Evolutionary conservation across 2,329 filamentous ascomycete species (phyloP).

Genomic region (Sporothrix pseudoabietina): DNA sequence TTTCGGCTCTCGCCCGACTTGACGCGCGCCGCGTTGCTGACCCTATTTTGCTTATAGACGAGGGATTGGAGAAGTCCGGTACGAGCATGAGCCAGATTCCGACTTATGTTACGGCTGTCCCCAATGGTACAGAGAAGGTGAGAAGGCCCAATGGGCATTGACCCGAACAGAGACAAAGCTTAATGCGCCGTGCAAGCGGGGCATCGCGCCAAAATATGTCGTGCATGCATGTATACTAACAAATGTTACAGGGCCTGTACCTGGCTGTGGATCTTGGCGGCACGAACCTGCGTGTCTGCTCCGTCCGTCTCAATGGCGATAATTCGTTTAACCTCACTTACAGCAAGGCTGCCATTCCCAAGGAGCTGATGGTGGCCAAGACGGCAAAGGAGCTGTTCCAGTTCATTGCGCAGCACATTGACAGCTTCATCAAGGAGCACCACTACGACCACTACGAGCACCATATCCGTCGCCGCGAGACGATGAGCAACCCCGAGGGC

Average conservation of each 20-base stretch:
- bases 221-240: slow-evolving; percentile 22
- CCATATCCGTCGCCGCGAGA: slow-evolving; percentile 65
- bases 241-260: slow-evolving; percentile 72
- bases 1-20: neutral
- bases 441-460: slow-evolving; percentile 83
- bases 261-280: slow-evolving; percentile 97
- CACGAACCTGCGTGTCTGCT: slow-evolving; percentile 98
- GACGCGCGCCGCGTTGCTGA: neutral
- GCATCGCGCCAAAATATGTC: slow-evolving; percentile 9
- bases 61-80: slow-evolving; percentile 76
- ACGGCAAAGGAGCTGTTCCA: slow-evolving; percentile 84
- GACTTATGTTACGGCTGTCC: slow-evolving; percentile 92
- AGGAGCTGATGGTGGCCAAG: slow-evolving; percentile 85
- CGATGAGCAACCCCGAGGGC: slow-evolving; percentile 59
- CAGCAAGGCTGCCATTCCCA: slow-evolving; percentile 88
- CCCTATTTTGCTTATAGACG: slow-evolving; percentile 53
- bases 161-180: slow-evolving; percentile 10
- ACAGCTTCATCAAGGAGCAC: slow-evolving; percentile 81
- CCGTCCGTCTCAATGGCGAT: slow-evolving; percentile 88
- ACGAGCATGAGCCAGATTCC: slow-evolving; percentile 93
- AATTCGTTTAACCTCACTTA: slow-evolving; percentile 92
- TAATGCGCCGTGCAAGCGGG: slow-evolving; percentile 8
- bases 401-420: slow-evolving; percentile 92
- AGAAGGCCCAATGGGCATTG: slow-evolving; percentile 14
- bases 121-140: slow-evolving; percentile 97